Evolutionary conservation across 352 stramenopile genomes (phyloP), one percentile per base, ranked within the genome.

Genomic region (Globisporangium nodosum): DNA sequence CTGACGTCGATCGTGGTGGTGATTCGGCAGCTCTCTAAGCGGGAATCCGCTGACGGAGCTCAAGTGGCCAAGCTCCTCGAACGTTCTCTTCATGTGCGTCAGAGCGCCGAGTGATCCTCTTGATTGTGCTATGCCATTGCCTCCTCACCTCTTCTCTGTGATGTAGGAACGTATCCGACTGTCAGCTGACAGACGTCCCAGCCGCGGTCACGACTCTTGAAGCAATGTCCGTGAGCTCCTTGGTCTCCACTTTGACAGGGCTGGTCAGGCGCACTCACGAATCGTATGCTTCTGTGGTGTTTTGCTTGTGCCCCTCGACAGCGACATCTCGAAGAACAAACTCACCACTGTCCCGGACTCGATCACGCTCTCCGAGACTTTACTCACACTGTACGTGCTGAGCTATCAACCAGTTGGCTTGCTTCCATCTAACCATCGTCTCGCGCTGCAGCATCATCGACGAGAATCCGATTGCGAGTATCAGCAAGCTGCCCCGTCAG

Each of bases 321-420:
- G 54, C 15, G 43, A 60, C 20, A 37, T 60, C 54, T 52, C 54
- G 31, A 52, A 60, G 53, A 50, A 51, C 40, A 40, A 39, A 21
- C 31, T 58, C 42, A 42, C 53, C 18, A 51, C 42, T 27, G 40
- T 50, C 30, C 40, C 40, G 5, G 53, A 51, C 5, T 49, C 40
- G 39, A 39, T 58, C 40, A 12, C 40, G n/a, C 40, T 51, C 40
- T 58, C 53, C 7, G 31, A 60, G 45, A 60, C 54, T 7, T 31
- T 60, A 24, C 45, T 35, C 33, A 47, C n/a, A 16, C 54, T 60
- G 54, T 60, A 52, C 16, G 54, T 39, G 30, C 37, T 45, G n/a
- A 27, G 24, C 24, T 27, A 27, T 27, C 24, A 27, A 27, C 24
- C 24, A 27, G 24, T 27, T 27, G 24, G 24, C 24, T 27, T 3